Evolutionary conservation across 805 yeast species (phyloP), one percentile per base, ranked within the genome.

Genomic region (Priceomyces haplophilus): DNA sequence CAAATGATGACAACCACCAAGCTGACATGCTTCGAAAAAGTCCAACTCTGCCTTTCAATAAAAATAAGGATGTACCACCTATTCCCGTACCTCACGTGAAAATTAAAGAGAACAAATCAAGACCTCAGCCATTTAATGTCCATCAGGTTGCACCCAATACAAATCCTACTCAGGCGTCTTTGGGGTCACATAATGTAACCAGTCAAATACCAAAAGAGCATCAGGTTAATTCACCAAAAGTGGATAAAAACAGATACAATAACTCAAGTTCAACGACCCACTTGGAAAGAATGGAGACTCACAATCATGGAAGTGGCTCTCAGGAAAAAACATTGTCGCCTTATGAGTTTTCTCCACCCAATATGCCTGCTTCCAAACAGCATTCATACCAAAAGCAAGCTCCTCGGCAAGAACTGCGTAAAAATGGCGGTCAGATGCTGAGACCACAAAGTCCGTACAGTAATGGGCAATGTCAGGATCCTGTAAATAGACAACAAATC

Each of bases 381-480:
- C 24, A 21, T 21, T 21, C 24, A 7, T 21, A 21, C 8, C 24
- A 21, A 21, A 27, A 12, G 31, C 31, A 27, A 27, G 15, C 31
- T 27, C 31, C 21, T 33, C 19, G 23, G 17, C 18, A 30, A 24
- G 31, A 35, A 4, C 10, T 13, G 18, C 34, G 23, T 16, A 37
- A 36, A 18, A 16, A 36, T 27, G 34, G 18, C 13, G 10, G 27
- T 34, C 37, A 34, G 12, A 25, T 32, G 17, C 34, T 18, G 27
- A 25, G 32, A 11, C 43, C 36, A 11, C 33, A 34, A 4, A 19
- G 23, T 15, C 39, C 31, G 7, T 27, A 24, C 15, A 11, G n/a
- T 12, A 39, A 40, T 6, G 33, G 20, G 18, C 33, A 18, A 27
- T 34, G 33, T 19, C 34, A 29, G n/a, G 40, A 38, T 33, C 43